These are phyloP conservation scores for Ustilago trichophora DNA, from an alignment of 1,284 basidiomycete species.

Conservation along the genomic window DNA sequence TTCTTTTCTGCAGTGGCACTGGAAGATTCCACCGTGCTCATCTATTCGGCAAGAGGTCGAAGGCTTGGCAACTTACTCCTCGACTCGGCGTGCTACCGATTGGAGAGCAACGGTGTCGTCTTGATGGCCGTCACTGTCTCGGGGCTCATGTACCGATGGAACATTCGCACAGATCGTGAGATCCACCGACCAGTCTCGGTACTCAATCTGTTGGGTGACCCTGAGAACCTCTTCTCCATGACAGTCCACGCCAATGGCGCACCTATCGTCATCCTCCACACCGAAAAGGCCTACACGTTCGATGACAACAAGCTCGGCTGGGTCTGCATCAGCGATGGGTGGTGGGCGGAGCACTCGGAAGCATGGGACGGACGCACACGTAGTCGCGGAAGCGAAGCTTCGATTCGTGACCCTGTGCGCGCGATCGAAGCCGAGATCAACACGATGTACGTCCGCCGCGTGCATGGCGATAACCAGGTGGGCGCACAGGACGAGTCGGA, in stretches of 20 bases:
- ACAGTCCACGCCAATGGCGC: conserved; percentile 58
- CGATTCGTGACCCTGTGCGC: conserved; percentile 51
- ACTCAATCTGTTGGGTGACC: conserved; percentile 44
- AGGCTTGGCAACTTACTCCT: conserved; percentile 45
- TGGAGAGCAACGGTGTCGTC: conserved; percentile 46
- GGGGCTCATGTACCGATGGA: conserved; percentile 58
- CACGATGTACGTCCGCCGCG: conserved; percentile 44
- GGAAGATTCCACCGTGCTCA: conserved; percentile 49
- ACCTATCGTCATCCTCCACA: conserved; percentile 68
- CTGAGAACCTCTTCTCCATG: conserved; percentile 46
- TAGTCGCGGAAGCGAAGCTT: conserved; percentile 42
- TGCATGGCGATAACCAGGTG: conserved; percentile 32
- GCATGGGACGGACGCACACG: conserved; percentile 57
- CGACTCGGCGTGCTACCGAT: conserved; percentile 42
- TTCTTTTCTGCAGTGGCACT: conserved; percentile 74
- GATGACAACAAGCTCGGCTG: conserved; percentile 53
- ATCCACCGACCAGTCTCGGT: conserved; percentile 49
- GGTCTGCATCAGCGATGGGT: conserved; percentile 54
- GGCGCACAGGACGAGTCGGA: conserved; percentile 39
- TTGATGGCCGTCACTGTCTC: conserved; percentile 53
- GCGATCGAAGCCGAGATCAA: conserved; percentile 59
- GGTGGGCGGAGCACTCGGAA: conserved; percentile 55
- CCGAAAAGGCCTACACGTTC: conserved; percentile 56
- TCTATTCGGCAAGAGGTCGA: conserved; percentile 58
- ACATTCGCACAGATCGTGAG: conserved; percentile 43